These are phyloP conservation scores for Blastomyces parvus DNA, from an alignment of 2,329 filamentous ascomycete genomes.

Conservation along the genomic window DNA sequence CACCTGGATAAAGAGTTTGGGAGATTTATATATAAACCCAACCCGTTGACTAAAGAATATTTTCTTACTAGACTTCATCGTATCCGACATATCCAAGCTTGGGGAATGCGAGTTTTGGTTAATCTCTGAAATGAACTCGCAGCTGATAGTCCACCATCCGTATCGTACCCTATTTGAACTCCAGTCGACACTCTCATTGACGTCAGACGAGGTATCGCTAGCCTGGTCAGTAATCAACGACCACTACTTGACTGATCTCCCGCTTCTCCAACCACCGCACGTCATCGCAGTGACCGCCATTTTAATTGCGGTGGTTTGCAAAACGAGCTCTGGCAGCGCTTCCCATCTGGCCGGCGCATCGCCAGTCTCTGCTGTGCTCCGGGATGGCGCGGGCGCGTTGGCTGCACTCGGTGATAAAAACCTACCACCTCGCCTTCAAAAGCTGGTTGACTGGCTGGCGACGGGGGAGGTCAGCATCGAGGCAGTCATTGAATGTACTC, in stretches of 20 bases:
- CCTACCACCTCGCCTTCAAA: slow-evolving; percentile 42
- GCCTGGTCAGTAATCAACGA: slow-evolving; percentile 84
- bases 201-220: slow-evolving; percentile 66
- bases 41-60: slow-evolving; percentile 17
- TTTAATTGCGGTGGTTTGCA: slow-evolving; percentile 69
- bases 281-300: slow-evolving; percentile 79
- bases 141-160: slow-evolving; percentile 82
- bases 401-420: slow-evolving; percentile 28
- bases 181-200: slow-evolving; percentile 58
- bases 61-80: slow-evolving; percentile 50
- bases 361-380: slow-evolving; percentile 26
- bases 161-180: slow-evolving; percentile 71
- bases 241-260: slow-evolving; percentile 85
- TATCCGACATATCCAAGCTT: slow-evolving; percentile 69
- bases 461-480: slow-evolving; percentile 69
- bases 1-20: not conserved
- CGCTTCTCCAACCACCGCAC: slow-evolving; percentile 75
- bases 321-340: slow-evolving; percentile 7
- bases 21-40: not conserved
- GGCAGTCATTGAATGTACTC: slow-evolving; percentile 76
- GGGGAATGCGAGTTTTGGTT: slow-evolving; percentile 91
- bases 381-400: slow-evolving; percentile 30
- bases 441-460: slow-evolving; percentile 70
- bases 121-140: slow-evolving; percentile 82
- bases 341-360: slow-evolving; percentile 20